Percentiles rank a stretch among this genome's conserved stretches.
These are phyloP conservation scores for Leavenworthia alabamica DNA, from an alignment of 345 rosid genomes.

Conservation along the genomic window DNA sequence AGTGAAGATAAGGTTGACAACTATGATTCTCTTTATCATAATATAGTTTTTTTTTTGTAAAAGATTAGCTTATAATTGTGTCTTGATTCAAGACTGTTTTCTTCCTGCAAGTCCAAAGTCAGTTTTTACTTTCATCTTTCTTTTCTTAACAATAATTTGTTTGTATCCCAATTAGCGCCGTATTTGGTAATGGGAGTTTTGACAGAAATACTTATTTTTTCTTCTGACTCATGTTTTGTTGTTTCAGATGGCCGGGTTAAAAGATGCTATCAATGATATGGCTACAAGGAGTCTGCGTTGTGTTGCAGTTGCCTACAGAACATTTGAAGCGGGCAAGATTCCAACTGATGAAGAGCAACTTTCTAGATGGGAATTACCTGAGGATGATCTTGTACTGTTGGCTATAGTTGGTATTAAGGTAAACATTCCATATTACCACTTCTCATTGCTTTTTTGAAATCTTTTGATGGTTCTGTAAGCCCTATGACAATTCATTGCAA, in stretches of 20 bases:
- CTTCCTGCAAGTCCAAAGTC: constrained; percentile 6
- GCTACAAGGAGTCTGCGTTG: constrained; percentile 85
- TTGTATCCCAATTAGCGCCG: constrained; percentile 16
- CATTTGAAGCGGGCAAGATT: constrained; percentile 52
- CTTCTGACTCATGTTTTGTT: constrained; percentile 20
- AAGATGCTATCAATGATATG: constrained; percentile 65
- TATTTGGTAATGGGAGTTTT: neutral
- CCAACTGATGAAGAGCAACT: constrained; percentile 65
- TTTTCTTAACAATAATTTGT: neutral
- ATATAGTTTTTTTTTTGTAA: neutral
- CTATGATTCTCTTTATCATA: neutral
- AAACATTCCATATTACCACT: neutral
- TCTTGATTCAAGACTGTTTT: neutral
- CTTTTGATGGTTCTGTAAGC: constrained; percentile 2
- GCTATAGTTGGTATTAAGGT: constrained; percentile 94
- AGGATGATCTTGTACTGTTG: constrained; percentile 78
- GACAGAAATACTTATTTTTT: neutral
- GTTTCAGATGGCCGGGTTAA: constrained; percentile 47
- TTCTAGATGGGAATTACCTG: constrained; percentile 71
- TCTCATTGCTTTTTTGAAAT: neutral
- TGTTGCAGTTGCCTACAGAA: constrained; percentile 80
- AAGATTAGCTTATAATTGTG: neutral
- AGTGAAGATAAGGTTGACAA: constrained; percentile 58
- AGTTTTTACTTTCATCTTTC: neutral
- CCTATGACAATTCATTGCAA: neutral